A percentile compares a stretch with the other conserved stretches of the same genome.
phyloP scores from a whole-genome alignment of 768 basidiomycete species.

The Tylopilus sp. region DNA sequence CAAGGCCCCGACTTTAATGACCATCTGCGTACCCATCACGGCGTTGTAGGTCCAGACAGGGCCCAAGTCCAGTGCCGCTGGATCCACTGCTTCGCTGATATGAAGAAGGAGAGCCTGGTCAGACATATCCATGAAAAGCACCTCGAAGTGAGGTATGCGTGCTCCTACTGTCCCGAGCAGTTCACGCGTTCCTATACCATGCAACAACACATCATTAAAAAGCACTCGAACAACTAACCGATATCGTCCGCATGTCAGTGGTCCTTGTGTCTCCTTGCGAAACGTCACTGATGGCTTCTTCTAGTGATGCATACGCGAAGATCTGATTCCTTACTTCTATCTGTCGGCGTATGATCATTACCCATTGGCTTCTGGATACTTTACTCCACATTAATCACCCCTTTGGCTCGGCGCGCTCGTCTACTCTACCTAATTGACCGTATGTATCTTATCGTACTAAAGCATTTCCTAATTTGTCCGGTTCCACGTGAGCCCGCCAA shows the following conservation, averaged over 20 bases:
- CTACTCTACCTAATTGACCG: no score
- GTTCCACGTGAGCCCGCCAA: no score
- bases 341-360: no score
- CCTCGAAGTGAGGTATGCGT: slow-evolving; percentile 13
- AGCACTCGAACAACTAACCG: slow-evolving; percentile 7
- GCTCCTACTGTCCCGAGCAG: slow-evolving; percentile 16
- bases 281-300: background rate
- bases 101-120: slow-evolving; percentile 29
- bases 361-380: no score
- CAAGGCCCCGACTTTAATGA: slow-evolving; percentile 11
- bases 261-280: background rate
- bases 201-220: slow-evolving; percentile 9
- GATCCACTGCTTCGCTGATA: slow-evolving; percentile 10
- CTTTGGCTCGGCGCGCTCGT: no score
- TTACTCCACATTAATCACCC: no score
- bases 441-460: no score
- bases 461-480: no score
- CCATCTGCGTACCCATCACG: slow-evolving; percentile 21
- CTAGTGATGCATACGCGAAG: background rate
- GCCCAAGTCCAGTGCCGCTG: slow-evolving; percentile 12
- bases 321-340: no score
- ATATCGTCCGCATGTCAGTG: background rate
- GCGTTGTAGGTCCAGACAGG: slow-evolving; percentile 17
- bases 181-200: slow-evolving; percentile 29
- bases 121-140: slow-evolving; percentile 28